phyloP scores from a whole-genome alignment of 2,329 filamentous ascomycete genomes.

The Stachybotrys echinatus region DNA sequence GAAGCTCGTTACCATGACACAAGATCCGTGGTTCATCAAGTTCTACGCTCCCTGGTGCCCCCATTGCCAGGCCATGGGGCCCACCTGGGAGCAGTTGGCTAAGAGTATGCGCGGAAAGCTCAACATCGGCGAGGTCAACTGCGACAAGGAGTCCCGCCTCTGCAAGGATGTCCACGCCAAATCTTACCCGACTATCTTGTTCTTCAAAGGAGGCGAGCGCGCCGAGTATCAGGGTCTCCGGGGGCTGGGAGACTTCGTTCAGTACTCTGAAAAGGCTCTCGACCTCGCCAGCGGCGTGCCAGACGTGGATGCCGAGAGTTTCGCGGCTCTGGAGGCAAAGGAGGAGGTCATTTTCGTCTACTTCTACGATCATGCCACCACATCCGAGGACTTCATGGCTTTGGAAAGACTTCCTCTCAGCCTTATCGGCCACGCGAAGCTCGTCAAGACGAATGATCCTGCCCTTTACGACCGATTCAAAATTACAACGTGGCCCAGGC shows the following conservation, averaged over 20 bases:
- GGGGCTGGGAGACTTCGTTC: constrained; percentile 83
- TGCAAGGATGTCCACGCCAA: constrained; percentile 83
- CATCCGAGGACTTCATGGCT: constrained; percentile 83
- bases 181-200: constrained; percentile 84
- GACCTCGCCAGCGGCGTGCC: constrained; percentile 71
- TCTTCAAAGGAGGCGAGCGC: constrained; percentile 87
- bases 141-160: constrained; percentile 76
- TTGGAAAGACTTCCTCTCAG: constrained; percentile 81
- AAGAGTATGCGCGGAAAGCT: constrained; percentile 86
- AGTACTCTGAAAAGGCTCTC: constrained; percentile 81
- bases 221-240: constrained; percentile 91
- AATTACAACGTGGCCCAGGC: constrained; percentile 93
- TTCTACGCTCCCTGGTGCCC: constrained; percentile 98
- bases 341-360: constrained; percentile 97
- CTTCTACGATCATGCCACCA: constrained; percentile 95
- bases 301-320: constrained; percentile 71
- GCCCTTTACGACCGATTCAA: constrained; percentile 78
- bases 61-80: constrained; percentile 89
- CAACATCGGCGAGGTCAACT: constrained; percentile 95
- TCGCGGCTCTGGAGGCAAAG: constrained; percentile 81
- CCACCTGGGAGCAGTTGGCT: constrained; percentile 83
- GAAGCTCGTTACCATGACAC: constrained; percentile 74
- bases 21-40: constrained; percentile 97
- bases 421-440: constrained; percentile 83
- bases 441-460: constrained; percentile 85